These are phyloP conservation scores for Murraya koenigii DNA, from an alignment of 345 rosid genomes.

Conservation along the genomic window DNA sequence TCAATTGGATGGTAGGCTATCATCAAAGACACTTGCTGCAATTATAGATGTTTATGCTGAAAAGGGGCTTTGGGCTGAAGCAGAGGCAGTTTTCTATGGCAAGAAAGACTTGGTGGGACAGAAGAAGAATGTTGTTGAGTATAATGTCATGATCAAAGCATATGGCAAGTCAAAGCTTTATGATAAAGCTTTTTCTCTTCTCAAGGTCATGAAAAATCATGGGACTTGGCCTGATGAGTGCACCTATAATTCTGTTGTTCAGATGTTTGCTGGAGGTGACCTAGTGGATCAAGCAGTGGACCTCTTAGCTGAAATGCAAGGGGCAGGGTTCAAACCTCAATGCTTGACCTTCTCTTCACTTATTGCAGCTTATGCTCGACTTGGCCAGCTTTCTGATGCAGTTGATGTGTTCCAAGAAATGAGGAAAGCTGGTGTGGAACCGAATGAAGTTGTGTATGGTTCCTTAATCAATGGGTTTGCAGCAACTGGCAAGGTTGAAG, in stretches of 20 bases:
- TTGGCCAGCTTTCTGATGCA: constrained; percentile 61
- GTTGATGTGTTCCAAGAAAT: constrained; percentile 52
- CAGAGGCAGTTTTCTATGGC: constrained; percentile 61
- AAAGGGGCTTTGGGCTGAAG: constrained; percentile 79
- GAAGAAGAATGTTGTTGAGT: constrained; percentile 64
- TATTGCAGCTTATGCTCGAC: constrained; percentile 73
- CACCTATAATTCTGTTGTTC: constrained; percentile 75
- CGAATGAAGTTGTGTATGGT: constrained; percentile 86
- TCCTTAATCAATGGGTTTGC: constrained; percentile 84
- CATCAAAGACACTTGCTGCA: constrained; percentile 63
- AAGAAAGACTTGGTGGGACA: constrained; percentile 42
- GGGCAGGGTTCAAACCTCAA: constrained; percentile 58
- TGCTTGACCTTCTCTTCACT: constrained; percentile 65
- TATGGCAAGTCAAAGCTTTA: constrained; percentile 80
- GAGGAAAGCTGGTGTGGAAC: constrained; percentile 56
- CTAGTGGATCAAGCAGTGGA: constrained; percentile 64
- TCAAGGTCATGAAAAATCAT: constrained; percentile 74
- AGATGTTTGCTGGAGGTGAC: constrained; percentile 80
- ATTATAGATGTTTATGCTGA: constrained; percentile 77
- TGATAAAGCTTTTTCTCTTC: constrained; percentile 77
- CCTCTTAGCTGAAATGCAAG: constrained; percentile 67
- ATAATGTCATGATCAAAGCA: constrained; percentile 87
- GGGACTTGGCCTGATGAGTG: constrained; percentile 92
- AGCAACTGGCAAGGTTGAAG: constrained; percentile 59
- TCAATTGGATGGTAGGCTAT: constrained; percentile 39